phyloP scores from a whole-genome alignment of 2,329 filamentous ascomycete genomes.

The Endoconidiophora laricicola region DNA sequence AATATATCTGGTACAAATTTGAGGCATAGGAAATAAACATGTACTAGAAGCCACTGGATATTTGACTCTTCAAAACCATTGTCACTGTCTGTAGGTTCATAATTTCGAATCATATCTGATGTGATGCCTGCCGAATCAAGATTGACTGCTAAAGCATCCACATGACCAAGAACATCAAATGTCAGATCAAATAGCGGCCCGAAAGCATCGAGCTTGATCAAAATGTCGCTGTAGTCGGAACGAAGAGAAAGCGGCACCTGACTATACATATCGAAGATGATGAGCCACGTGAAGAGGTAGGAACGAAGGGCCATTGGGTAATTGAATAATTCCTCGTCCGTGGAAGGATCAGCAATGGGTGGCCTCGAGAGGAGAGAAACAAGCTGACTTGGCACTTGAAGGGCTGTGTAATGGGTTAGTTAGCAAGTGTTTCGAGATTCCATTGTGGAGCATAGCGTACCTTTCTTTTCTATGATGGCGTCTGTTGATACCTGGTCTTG shows the following conservation, averaged over 20 bases:
- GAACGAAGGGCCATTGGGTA: constrained; percentile 56
- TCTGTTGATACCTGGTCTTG: constrained; percentile 78
- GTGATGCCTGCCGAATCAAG: constrained; percentile 51
- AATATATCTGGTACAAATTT: constrained; percentile 63
- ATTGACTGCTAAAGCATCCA: constrained; percentile 54
- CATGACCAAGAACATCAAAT: constrained; percentile 73
- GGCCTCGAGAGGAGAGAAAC: background rate
- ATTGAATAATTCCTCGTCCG: constrained; percentile 46
- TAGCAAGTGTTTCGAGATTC: background rate
- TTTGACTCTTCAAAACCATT: constrained; percentile 51
- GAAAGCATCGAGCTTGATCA: constrained; percentile 59
- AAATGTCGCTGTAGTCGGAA: constrained; percentile 59
- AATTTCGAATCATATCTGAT: constrained; percentile 35
- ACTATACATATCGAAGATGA: constrained; percentile 74
- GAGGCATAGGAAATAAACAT: constrained; percentile 71
- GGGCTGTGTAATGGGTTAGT: background rate
- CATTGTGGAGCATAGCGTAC: constrained; percentile 20
- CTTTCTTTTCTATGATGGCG: constrained; percentile 50
- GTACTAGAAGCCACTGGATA: constrained; percentile 67
- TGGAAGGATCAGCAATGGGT: constrained; percentile 33
- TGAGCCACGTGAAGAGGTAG: constrained; percentile 77
- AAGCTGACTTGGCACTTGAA: background rate
- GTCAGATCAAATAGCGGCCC: constrained; percentile 57
- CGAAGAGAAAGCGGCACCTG: constrained; percentile 69
- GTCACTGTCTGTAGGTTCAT: constrained; percentile 34